Evolutionary conservation across 306 rosid species (phyloP).

Genomic region (Crataegus laevigata): DNA sequence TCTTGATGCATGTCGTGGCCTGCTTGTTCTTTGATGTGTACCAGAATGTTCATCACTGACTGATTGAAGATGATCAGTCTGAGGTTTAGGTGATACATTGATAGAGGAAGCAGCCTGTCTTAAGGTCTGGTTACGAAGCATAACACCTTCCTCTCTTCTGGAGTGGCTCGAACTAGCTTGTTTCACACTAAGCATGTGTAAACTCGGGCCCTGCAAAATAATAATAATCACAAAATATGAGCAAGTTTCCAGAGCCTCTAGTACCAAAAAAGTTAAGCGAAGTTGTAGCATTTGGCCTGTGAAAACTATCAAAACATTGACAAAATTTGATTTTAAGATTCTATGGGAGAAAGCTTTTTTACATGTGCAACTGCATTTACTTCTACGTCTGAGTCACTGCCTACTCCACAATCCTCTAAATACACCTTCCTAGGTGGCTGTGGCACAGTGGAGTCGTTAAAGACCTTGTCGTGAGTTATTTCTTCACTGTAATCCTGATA

Average conservation of each 20-base stretch:
- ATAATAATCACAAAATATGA: neutral
- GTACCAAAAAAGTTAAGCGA: conserved; percentile 16
- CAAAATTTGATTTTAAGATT: no score
- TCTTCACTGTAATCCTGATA: neutral
- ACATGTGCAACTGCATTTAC: conserved; percentile 29
- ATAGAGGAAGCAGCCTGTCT: conserved; percentile 17
- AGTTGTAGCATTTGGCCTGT: neutral
- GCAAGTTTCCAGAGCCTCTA: neutral
- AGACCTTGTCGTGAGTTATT: conserved; percentile 4
- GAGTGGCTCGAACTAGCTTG: conserved; percentile 2
- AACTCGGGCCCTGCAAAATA: neutral
- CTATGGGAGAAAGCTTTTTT: neutral
- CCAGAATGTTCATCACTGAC: neutral
- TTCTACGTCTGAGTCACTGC: conserved; percentile 37
- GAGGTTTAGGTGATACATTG: conserved; percentile 2
- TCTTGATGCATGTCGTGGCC: conserved; percentile 12
- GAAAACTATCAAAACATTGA: no score
- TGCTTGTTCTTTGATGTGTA: neutral
- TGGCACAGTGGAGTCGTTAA: neutral
- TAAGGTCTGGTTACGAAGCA: neutral
- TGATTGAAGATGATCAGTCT: neutral
- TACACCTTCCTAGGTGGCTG: conserved; percentile 13
- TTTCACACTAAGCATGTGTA: neutral
- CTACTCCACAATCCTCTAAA: conserved; percentile 4
- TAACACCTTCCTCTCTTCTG: neutral